A percentile compares a stretch with the other conserved stretches of the same genome.
Conservation (phyloP, 2,329 filamentous ascomycete species). For the Aspergillus glaucus region DNA sequence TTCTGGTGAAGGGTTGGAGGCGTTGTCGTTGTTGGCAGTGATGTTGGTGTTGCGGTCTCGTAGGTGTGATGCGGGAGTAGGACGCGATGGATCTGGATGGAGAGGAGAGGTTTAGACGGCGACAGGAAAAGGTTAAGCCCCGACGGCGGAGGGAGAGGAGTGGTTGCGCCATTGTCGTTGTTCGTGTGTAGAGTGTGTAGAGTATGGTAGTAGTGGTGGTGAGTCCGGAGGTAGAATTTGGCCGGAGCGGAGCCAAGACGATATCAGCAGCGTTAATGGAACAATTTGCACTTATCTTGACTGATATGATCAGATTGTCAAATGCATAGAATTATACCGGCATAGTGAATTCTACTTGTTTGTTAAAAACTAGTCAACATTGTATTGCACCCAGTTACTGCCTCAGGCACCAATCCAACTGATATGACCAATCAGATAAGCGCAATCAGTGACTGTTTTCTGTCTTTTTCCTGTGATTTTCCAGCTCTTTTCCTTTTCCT, state of each 20-base stretch:
- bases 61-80: not conserved
- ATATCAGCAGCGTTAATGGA: not conserved
- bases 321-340: too few relatives aligned
- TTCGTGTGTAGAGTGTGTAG: not conserved
- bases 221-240: not conserved
- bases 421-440: not conserved
- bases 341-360: too few relatives aligned
- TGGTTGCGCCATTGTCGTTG: conserved; percentile 6
- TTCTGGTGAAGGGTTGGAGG: conserved; percentile 2
- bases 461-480: not conserved
- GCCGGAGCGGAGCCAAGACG: not conserved
- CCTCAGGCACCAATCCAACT: not conserved
- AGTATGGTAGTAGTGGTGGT: not conserved
- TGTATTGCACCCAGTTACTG: not conserved
- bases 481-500: not conserved
- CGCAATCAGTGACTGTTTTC: not conserved
- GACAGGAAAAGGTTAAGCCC: conserved; percentile 1
- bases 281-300: too few relatives aligned
- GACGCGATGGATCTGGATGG: not conserved
- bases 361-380: too few relatives aligned
- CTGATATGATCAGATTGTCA: too few relatives aligned
- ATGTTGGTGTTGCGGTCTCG: not conserved
- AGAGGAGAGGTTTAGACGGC: not conserved
- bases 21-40: conserved; percentile 1
- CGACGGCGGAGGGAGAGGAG: conserved; percentile 1